phyloP scores from a whole-genome alignment of 108 stramenopile genomes.

The Parmales sp. region DNA sequence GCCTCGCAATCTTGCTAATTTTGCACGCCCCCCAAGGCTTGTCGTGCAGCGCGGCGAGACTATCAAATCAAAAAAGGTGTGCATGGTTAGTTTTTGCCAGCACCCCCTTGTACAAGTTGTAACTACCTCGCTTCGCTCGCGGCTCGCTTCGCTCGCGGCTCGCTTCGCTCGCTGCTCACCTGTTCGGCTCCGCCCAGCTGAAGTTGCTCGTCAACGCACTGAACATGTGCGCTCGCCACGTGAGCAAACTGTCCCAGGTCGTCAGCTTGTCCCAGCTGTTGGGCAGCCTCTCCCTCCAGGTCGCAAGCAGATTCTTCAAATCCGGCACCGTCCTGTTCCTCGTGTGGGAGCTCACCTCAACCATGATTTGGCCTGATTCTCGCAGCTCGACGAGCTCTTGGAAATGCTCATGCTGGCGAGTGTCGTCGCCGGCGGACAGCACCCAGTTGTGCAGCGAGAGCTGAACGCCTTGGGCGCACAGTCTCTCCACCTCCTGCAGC shows the following conservation, averaged over 20 bases:
- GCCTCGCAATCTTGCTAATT: constrained; percentile 73
- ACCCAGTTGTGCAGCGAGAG: constrained; percentile 57
- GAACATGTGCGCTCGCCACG: constrained; percentile 79
- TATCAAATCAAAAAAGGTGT: too few relatives aligned
- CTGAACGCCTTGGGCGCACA: constrained; percentile 74
- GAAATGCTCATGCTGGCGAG: too few relatives aligned
- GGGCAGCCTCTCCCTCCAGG: constrained; percentile 86
- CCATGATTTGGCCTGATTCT: constrained; percentile 89
- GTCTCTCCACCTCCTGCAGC: constrained; percentile 68
- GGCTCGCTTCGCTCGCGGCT: too few relatives aligned
- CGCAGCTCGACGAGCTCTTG: constrained; percentile 83
- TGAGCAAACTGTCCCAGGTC: constrained; percentile 80
- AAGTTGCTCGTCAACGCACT: constrained; percentile 64
- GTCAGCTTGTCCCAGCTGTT: constrained; percentile 70
- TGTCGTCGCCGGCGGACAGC: constrained; percentile 49
- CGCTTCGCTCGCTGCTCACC: too few relatives aligned
- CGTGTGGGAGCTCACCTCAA: constrained; percentile 60
- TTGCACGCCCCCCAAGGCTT: constrained; percentile 77
- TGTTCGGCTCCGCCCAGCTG: constrained; percentile 61
- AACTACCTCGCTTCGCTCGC: too few relatives aligned
- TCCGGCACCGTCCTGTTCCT: constrained; percentile 65
- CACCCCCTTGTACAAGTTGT: too few relatives aligned
- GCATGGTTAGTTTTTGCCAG: too few relatives aligned
- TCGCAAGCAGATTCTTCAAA: constrained; percentile 69
- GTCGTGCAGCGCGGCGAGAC: constrained; percentile 79